A percentile compares a stretch with the other conserved stretches of the same genome.
Conservation (phyloP, 371 early-diverging fungal genomes). For the Sporodiniella umbellata region DNA sequence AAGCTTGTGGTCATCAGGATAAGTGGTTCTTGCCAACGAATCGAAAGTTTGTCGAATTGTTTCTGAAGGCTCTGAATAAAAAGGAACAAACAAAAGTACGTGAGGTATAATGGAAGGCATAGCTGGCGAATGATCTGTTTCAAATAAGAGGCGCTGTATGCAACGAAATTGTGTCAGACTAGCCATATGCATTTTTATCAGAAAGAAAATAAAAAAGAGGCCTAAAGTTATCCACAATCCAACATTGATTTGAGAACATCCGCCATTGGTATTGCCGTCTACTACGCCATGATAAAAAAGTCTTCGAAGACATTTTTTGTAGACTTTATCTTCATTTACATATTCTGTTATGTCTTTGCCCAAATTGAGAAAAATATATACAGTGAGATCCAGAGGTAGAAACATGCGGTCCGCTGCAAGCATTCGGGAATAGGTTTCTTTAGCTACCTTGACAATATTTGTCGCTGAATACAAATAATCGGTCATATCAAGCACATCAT, state of each 20-base stretch:
- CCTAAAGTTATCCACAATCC: constrained; percentile 48
- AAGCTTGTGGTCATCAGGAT: constrained; percentile 45
- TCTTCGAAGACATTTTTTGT: constrained; percentile 26
- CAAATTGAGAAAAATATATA: constrained; percentile 30
- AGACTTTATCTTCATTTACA: constrained; percentile 24
- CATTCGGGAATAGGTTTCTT: constrained; percentile 30
- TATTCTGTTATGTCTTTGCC: constrained; percentile 37
- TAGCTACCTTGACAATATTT: constrained; percentile 28
- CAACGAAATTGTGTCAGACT: constrained; percentile 34
- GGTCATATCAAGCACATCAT: constrained; percentile 40
- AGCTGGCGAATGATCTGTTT: constrained; percentile 3
- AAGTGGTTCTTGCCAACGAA: constrained; percentile 44
- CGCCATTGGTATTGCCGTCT: constrained; percentile 10
- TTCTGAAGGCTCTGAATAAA: constrained; percentile 40
- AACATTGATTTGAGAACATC: constrained; percentile 35
- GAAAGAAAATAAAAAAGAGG: constrained; percentile 30
- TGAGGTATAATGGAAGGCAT: constrained; percentile 14
- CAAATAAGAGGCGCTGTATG: constrained; percentile 25
- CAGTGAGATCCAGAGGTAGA: constrained; percentile 39
- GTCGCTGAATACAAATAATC: constrained; percentile 36
- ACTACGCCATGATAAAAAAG: constrained; percentile 39
- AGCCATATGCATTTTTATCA: constrained; percentile 44
- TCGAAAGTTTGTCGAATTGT: constrained; percentile 44
- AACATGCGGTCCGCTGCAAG: constrained; percentile 48
- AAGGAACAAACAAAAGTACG: constrained; percentile 40